Evolutionary conservation across 2,329 filamentous ascomycete species (phyloP).

Genomic region (Cryphonectria japonica): DNA sequence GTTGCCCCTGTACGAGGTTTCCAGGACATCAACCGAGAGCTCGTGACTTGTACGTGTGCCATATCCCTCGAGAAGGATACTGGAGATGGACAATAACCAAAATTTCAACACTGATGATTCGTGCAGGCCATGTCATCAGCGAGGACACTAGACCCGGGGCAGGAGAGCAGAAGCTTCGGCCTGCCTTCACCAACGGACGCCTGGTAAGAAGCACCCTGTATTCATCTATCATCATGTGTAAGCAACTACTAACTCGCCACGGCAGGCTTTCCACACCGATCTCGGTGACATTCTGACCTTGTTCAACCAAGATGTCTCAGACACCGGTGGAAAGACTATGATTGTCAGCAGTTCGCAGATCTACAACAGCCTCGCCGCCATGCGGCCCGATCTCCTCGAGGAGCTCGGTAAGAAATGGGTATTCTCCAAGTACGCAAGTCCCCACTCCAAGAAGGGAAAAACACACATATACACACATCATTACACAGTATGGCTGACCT

Average conservation of each 20-base stretch:
- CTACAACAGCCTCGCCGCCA: not conserved
- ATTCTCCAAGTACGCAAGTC: not conserved
- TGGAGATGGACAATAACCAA: not conserved
- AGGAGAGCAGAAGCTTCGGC: not conserved
- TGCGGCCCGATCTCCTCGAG: not conserved
- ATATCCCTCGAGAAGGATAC: not conserved
- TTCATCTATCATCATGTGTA: not conserved
- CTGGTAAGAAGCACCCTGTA: not conserved
- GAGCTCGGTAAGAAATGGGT: constrained; percentile 4
- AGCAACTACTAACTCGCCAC: not conserved
- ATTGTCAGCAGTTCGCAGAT: not conserved
- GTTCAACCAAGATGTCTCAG: not conserved
- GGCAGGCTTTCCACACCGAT: not conserved
- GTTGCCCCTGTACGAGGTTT: not conserved
- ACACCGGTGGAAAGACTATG: not conserved
- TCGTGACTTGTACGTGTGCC: not conserved
- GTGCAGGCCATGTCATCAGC: not conserved
- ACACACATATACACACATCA: not conserved
- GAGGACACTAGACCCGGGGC: not conserved
- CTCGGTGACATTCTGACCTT: not conserved
- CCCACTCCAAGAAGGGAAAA: not conserved
- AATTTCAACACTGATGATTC: not conserved
- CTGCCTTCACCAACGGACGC: not conserved
- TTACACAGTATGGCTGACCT: not conserved
- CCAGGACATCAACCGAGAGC: not conserved